These are phyloP conservation scores for Penicillium sp. DNA, from an alignment of 2,329 filamentous ascomycete genomes.

Conservation along the genomic window DNA sequence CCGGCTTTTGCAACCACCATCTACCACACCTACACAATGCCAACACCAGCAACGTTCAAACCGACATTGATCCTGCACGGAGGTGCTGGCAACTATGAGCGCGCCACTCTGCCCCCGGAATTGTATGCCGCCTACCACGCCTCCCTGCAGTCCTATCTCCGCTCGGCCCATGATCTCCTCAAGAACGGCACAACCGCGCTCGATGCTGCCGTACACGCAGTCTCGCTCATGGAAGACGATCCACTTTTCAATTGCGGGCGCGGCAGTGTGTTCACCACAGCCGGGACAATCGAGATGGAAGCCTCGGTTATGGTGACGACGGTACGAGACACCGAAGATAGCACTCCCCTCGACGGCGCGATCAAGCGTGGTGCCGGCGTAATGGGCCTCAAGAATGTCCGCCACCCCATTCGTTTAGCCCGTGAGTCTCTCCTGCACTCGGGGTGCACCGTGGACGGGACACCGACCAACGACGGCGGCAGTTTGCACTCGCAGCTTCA, in stretches of 20 bases:
- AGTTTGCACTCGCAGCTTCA: constrained; percentile 64
- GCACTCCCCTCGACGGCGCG: constrained; percentile 36
- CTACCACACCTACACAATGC: constrained; percentile 5
- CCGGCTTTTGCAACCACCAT: too few relatives aligned
- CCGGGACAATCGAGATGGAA: constrained; percentile 81
- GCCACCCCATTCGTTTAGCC: constrained; percentile 75
- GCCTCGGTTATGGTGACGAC: constrained; percentile 78
- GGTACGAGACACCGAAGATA: constrained; percentile 12
- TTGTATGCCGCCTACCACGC: constrained; percentile 59
- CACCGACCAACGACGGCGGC: constrained; percentile 38
- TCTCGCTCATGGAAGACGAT: constrained; percentile 72
- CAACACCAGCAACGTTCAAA: constrained; percentile 29
- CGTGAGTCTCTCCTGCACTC: constrained; percentile 61
- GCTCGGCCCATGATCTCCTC: constrained; percentile 44
- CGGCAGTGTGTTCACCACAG: constrained; percentile 81
- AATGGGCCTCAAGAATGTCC: constrained; percentile 69
- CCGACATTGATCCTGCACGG: constrained; percentile 69
- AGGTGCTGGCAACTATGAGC: constrained; percentile 68
- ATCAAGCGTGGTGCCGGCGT: constrained; percentile 76
- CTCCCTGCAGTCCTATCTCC: constrained; percentile 62
- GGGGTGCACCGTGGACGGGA: constrained; percentile 58
- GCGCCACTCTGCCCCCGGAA: constrained; percentile 56
- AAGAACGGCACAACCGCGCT: constrained; percentile 58
- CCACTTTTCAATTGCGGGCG: constrained; percentile 79
- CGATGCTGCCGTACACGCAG: constrained; percentile 71